phyloP scores from a whole-genome alignment of 2,329 filamentous ascomycete genomes.

The Aspergillus sp. region DNA sequence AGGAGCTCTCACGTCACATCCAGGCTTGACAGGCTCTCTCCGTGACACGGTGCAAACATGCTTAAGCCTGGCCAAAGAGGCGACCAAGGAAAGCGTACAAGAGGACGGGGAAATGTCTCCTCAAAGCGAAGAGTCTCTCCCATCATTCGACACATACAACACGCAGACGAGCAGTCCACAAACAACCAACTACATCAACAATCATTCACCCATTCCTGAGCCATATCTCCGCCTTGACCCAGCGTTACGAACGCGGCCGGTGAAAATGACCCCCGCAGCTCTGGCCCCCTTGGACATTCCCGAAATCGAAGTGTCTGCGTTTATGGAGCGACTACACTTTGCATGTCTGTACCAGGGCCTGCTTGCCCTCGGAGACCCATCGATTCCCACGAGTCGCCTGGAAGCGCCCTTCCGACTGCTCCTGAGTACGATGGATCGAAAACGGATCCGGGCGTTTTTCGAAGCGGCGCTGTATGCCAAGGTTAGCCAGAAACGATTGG shows the following conservation, averaged over 20 bases:
- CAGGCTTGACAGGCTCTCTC: constrained; percentile 13
- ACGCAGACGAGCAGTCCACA: too few species aligned
- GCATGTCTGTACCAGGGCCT: constrained; percentile 20
- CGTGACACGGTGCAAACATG: constrained; percentile 21
- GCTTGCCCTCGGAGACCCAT: constrained; percentile 13
- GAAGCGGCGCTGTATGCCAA: constrained; percentile 17
- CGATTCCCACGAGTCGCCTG: constrained; percentile 14
- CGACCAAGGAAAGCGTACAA: constrained; percentile 1
- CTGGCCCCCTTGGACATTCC: constrained; percentile 1
- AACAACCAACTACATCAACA: too few species aligned
- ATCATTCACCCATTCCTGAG: too few species aligned
- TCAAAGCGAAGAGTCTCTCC: neutral
- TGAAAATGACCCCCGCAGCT: neutral
- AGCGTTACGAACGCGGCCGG: too few species aligned
- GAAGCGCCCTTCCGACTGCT: constrained; percentile 22
- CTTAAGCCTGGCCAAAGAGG: constrained; percentile 11
- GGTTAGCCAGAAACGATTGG: constrained; percentile 13
- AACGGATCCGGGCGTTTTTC: constrained; percentile 15
- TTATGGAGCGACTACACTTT: constrained; percentile 20
- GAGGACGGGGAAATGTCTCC: constrained; percentile 3
- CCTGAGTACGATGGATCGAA: constrained; percentile 19
- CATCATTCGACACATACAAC: neutral
- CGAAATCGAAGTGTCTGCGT: constrained; percentile 17
- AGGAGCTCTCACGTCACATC: constrained; percentile 17
- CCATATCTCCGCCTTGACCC: too few species aligned